Evolutionary conservation across 176 grass and related monocot species (phyloP).

Genomic region (Carex kokanica): DNA sequence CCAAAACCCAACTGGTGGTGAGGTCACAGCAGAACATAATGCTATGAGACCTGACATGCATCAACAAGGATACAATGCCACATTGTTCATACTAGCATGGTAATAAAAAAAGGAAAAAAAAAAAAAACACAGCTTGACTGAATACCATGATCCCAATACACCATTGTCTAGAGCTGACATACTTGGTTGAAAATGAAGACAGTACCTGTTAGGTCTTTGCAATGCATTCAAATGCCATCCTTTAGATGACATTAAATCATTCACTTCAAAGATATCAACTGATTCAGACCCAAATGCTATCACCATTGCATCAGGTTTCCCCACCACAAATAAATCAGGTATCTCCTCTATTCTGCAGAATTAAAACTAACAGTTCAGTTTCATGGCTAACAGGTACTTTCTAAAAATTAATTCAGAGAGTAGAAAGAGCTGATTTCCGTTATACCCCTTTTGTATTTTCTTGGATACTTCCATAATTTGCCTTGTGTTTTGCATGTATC

Average conservation of each 20-base stretch:
- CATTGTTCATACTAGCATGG: not conserved
- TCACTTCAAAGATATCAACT: conserved; percentile 94
- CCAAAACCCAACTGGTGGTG: not conserved
- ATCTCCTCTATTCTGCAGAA: conserved; percentile 71
- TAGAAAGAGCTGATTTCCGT: not conserved
- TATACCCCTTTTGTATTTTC: conserved; percentile 90
- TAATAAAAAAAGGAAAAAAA: not conserved
- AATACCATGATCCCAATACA: not conserved
- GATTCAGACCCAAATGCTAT: conserved; percentile 73
- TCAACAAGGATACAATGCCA: not conserved
- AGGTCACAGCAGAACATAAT: not conserved
- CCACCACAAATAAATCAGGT: conserved; percentile 68
- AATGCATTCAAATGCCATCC: conserved; percentile 94
- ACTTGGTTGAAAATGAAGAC: not conserved
- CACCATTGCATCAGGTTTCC: conserved; percentile 82
- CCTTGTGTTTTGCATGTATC: conserved; percentile 79
- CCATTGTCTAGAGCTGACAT: not conserved
- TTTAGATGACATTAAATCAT: conserved; percentile 92
- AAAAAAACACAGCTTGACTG: not conserved
- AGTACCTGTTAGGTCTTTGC: conserved; percentile 60
- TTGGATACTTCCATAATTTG: conserved; percentile 87
- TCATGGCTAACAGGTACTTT: not conserved
- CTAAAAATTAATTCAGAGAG: conserved; percentile 1
- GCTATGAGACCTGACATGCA: not conserved
- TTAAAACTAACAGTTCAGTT: conserved; percentile 9